Base-by-base conservation (phyloP, 176 grass and related monocot species). In the Olyra latifolia region DNA sequence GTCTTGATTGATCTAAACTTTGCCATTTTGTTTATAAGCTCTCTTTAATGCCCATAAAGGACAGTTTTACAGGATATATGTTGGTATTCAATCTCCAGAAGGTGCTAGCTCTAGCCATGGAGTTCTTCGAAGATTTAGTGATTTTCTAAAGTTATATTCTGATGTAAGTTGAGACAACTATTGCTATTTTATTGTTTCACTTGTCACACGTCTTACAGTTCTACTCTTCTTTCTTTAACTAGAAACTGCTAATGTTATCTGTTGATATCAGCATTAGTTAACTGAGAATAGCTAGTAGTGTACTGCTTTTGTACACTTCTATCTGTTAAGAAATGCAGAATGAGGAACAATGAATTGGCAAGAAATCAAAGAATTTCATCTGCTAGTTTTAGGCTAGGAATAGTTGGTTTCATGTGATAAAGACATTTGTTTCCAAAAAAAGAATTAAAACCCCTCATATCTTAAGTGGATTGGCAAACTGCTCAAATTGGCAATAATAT, bases 51-150 rank as follows among this genome's bases (percentile, higher is more conserved):
- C 68, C 77, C 76, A 88, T 93, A 91, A 93, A 95, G 82, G 82
- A 91, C 97, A 99, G 97, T 96, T 95, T 99, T 99, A 95, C 86
- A 99, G 97, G 88, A 88, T 99, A 86, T 91, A 99, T 90, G 76
- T 96, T 52, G 97, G 97, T 70, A 69, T 99, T 91, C 97, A 99
- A 87, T 99, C 97, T 77, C 88, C 97, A 61, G 93, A 99, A 90
- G 97, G 97, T 5, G 46, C 88, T 71, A 95, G 91, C 76, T 91
- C 93, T 62, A 95, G 88, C 80, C 93, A 99, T 80, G 90, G 88
- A 71, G 74, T 95, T 69, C 88, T 93, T 78, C 66, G 86, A 83
- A 91, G 97, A 84, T 99, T 99, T 79, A 99, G 93, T 80, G 93
- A 99, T 75, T 95, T 99, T 69, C 74, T 95, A 63, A 95, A 93